Conservation (phyloP, 2,329 filamentous ascomycete species). For the Paraphaeosphaeria minitans region DNA sequence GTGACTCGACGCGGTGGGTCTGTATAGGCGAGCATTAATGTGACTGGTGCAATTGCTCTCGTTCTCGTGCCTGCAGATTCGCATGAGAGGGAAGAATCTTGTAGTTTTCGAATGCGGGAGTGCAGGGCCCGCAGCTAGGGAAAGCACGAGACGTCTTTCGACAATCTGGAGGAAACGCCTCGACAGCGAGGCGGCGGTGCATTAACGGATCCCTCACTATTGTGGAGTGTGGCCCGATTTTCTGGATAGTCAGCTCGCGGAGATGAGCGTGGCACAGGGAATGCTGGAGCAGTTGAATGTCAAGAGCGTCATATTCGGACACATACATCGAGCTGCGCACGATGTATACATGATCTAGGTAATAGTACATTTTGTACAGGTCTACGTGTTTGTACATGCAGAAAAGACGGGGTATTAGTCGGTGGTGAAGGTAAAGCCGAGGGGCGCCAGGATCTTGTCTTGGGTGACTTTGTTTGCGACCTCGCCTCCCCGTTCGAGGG, state of each 20-base stretch:
- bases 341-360: neutral
- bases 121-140: conserved; percentile 1
- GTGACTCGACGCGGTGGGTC: neutral
- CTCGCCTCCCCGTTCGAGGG: conserved; percentile 83
- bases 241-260: neutral
- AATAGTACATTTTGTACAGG: conserved; percentile 11
- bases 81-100: conserved; percentile 4
- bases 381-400: conserved; percentile 3
- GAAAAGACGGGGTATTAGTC: conserved; percentile 8
- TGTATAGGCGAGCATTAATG: neutral
- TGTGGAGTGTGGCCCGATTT: neutral
- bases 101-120: conserved; percentile 4
- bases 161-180: neutral
- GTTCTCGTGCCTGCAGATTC: neutral
- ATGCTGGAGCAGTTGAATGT: neutral
- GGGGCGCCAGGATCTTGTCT: conserved; percentile 71
- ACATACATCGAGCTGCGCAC: neutral
- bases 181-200: neutral
- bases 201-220: neutral
- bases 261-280: neutral
- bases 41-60: conserved; percentile 3
- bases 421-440: conserved; percentile 40
- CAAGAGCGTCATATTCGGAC: neutral
- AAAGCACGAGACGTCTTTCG: neutral
- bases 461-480: conserved; percentile 75